Evolutionary conservation across 352 stramenopile species (phyloP).

Genomic region (Albugo laibachii): DNA sequence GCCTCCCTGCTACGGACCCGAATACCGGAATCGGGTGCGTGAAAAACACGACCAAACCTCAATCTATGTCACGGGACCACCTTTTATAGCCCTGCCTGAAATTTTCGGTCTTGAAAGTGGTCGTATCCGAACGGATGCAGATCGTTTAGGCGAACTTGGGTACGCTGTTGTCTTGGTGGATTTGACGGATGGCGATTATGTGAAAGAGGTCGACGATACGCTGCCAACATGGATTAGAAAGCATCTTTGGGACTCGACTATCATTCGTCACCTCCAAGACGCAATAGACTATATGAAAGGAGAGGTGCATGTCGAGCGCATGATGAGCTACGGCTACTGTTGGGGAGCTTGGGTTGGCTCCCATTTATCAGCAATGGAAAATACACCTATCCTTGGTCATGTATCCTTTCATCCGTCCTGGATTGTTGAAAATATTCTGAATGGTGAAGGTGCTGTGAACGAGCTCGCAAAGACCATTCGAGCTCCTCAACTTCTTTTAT

Average conservation of each 20-base stretch:
- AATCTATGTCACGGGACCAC: constrained; percentile 48
- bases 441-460: constrained; percentile 39
- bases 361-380: constrained; percentile 19
- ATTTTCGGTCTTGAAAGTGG: constrained; percentile 65
- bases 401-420: constrained; percentile 72
- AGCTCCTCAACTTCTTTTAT: constrained; percentile 48
- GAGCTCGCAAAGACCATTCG: constrained; percentile 53
- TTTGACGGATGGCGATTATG: constrained; percentile 40
- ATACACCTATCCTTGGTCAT: constrained; percentile 31
- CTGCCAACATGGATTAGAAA: constrained; percentile 43
- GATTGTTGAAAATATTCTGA: constrained; percentile 52
- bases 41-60: constrained; percentile 52
- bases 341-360: constrained; percentile 61
- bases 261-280: constrained; percentile 40
- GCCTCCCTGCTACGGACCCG: constrained; percentile 25
- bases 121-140: constrained; percentile 55
- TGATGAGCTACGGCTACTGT: constrained; percentile 70
- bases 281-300: constrained; percentile 49
- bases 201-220: constrained; percentile 13
- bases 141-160: constrained; percentile 47
- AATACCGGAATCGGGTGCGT: constrained; percentile 23
- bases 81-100: constrained; percentile 49
- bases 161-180: constrained; percentile 62
- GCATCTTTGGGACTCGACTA: constrained; percentile 28
- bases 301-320: constrained; percentile 27